Evolutionary conservation across 2,329 filamentous ascomycete species (phyloP), one percentile per base, ranked within the genome.

Genomic region (Aureobasidium sp.): DNA sequence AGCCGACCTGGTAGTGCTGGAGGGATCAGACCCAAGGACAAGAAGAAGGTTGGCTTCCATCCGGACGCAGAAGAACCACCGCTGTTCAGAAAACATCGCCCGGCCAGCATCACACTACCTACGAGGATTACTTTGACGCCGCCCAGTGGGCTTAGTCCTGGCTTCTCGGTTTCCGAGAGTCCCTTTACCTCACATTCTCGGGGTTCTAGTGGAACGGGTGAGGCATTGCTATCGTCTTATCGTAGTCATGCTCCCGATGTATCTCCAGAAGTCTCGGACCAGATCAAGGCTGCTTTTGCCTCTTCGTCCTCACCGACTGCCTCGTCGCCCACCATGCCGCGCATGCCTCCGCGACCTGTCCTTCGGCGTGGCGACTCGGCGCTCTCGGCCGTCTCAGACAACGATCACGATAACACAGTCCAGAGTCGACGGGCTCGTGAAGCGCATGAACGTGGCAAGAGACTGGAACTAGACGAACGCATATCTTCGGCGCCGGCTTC

Each of bases 381-480:
- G 22, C 53, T 48, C 17, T 62, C 62, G 22, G 39, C 49, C 3
- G 63, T 56, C 6, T 52, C 59, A 4, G 59, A 64, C 17, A 56
- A 48, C 22, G 58, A 63, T 14, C 55, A 56, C 17, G 45, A 49
- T 12, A 60, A 61, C 7, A 64, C 62, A 0, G 59, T 61, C 5
- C 62, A 64, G 25, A 56, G 61, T 17, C 41, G 58, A n/a, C 67
- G 69, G 20, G 70, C 69, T 9, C 65, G 66, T 12, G 68, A 71
- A 49, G 72, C 73, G 9, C 70, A 71, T 36, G 71, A 74, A 52
- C 65, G 71, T 47, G 73, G 68, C n/a, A 74, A 73, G 62, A 67
- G 67, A 6, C 63, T 73, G 25, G 71, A 74, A 58, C 62, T 64
- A 1, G 68, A 69, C 29, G 68, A 73, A 58, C 66, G 67, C 29